phyloP scores from a whole-genome alignment of 495 filamentous ascomycete species.

The Pyrenula aspistea region DNA sequence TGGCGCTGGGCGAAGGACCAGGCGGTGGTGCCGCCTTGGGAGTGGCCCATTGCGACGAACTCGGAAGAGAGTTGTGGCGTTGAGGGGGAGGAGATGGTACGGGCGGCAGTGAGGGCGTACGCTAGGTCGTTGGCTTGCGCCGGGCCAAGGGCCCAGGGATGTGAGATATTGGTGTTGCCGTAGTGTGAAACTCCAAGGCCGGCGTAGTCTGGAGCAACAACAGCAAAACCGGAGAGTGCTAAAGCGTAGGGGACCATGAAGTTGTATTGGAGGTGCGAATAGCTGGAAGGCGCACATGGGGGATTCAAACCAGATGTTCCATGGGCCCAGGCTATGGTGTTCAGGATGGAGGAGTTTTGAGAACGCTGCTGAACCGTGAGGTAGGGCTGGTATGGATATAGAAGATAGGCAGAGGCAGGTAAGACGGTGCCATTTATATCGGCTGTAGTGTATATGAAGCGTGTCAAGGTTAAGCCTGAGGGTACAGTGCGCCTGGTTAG shows the following conservation, averaged over 20 bases:
- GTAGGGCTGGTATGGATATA: constrained; percentile 27
- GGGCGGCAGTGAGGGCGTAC: constrained; percentile 25
- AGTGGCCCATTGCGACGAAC: constrained; percentile 30
- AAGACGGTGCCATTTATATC: constrained; percentile 24
- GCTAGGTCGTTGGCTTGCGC: constrained; percentile 23
- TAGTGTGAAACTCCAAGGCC: constrained; percentile 25
- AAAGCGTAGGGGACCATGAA: constrained; percentile 22
- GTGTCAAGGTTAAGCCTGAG: constrained; percentile 10
- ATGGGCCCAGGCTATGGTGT: constrained; percentile 27
- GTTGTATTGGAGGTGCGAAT: constrained; percentile 24
- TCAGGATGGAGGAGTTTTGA: constrained; percentile 1
- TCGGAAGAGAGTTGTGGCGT: constrained; percentile 10
- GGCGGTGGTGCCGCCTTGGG: constrained; percentile 27
- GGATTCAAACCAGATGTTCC: constrained; percentile 24
- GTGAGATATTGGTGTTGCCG: constrained; percentile 14
- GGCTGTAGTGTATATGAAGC: constrained; percentile 26
- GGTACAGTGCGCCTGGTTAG: not conserved
- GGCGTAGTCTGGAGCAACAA: constrained; percentile 32
- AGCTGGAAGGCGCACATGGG: constrained; percentile 18
- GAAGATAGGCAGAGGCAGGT: constrained; percentile 28
- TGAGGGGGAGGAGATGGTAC: constrained; percentile 14
- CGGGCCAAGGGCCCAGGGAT: constrained; percentile 18
- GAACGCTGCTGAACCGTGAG: not conserved
- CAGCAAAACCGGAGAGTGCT: constrained; percentile 27
- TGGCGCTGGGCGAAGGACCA: constrained; percentile 26